Conservation (phyloP, 179 eudicot genomes). For the Silene coronaria region DNA sequence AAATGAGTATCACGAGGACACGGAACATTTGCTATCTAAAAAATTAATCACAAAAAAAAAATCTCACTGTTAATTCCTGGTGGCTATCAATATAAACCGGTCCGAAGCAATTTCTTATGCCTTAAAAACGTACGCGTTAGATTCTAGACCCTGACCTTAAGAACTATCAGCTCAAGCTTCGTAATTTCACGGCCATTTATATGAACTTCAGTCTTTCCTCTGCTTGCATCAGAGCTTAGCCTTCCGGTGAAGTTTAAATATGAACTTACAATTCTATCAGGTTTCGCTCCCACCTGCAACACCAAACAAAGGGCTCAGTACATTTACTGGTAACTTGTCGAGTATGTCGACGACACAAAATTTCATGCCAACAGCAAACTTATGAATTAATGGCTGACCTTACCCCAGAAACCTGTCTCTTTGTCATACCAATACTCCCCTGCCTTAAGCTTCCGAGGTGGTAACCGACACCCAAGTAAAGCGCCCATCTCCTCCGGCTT, state of each 20-base stretch:
- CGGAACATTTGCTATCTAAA: constrained; percentile 82
- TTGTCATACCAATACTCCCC: constrained; percentile 81
- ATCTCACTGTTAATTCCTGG: background rate
- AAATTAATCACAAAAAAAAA: background rate
- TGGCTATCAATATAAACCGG: background rate
- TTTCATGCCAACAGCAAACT: constrained; percentile 6
- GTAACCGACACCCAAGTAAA: constrained; percentile 52
- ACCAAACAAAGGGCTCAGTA: constrained; percentile 21
- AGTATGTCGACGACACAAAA: background rate
- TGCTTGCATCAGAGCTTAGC: constrained; percentile 54
- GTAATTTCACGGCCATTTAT: constrained; percentile 81
- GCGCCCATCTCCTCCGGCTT: constrained; percentile 68
- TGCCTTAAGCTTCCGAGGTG: constrained; percentile 62
- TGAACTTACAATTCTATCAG: constrained; percentile 58
- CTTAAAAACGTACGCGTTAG: background rate
- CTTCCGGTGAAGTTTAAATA: constrained; percentile 60
- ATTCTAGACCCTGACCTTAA: constrained; percentile 40
- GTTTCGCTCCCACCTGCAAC: constrained; percentile 70
- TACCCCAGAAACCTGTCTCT: constrained; percentile 80
- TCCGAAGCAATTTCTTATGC: no score
- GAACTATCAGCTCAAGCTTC: constrained; percentile 57
- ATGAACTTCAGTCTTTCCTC: constrained; percentile 68
- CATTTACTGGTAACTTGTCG: background rate
- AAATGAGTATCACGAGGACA: constrained; percentile 94
- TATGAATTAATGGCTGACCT: constrained; percentile 29